phyloP scores from a whole-genome alignment of 2,329 filamentous ascomycete species.

The Penicillium sp. region DNA sequence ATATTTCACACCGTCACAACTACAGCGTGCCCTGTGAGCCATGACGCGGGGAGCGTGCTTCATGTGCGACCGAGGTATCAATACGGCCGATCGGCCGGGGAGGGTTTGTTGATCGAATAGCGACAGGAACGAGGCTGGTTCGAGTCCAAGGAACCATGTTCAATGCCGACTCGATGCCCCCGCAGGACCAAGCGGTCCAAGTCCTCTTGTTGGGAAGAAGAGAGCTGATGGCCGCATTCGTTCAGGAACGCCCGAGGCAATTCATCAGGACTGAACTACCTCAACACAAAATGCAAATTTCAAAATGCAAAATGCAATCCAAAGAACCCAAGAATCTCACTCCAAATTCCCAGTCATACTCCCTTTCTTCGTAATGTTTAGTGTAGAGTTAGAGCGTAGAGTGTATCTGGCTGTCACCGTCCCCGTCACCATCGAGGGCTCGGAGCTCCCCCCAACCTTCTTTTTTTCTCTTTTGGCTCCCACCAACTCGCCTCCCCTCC shows the following conservation, averaged over 20 bases:
- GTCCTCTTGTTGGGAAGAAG: slow-evolving; percentile 7
- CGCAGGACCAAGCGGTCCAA: slow-evolving; percentile 20
- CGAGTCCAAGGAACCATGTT: slow-evolving; percentile 7
- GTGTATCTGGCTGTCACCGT: not conserved
- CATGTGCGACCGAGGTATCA: slow-evolving; percentile 31
- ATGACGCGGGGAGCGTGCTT: slow-evolving; percentile 16
- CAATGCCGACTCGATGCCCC: slow-evolving; percentile 2
- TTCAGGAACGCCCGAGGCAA: slow-evolving; percentile 12
- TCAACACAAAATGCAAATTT: not conserved
- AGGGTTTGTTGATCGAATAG: slow-evolving; percentile 24
- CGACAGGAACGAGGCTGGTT: slow-evolving; percentile 10
- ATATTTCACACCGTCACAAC: not conserved
- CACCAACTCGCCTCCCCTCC: not conserved
- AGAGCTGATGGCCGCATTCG: slow-evolving; percentile 14
- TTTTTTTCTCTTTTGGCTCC: slow-evolving; percentile 4
- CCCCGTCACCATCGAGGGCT: slow-evolving; percentile 6
- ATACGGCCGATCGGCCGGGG: slow-evolving; percentile 16
- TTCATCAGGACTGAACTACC: slow-evolving; percentile 4
- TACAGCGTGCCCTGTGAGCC: not conserved
- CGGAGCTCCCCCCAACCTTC: slow-evolving; percentile 12
- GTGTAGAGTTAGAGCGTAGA: slow-evolving; percentile 1
- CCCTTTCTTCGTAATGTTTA: not conserved
- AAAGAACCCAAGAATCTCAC: not conserved
- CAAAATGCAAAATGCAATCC: not conserved
- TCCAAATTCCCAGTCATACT: slow-evolving; percentile 2